Evolutionary conservation across 441 rosid genomes (phyloP), one percentile per base, ranked within the genome.

Genomic region (Populus hybrid): DNA sequence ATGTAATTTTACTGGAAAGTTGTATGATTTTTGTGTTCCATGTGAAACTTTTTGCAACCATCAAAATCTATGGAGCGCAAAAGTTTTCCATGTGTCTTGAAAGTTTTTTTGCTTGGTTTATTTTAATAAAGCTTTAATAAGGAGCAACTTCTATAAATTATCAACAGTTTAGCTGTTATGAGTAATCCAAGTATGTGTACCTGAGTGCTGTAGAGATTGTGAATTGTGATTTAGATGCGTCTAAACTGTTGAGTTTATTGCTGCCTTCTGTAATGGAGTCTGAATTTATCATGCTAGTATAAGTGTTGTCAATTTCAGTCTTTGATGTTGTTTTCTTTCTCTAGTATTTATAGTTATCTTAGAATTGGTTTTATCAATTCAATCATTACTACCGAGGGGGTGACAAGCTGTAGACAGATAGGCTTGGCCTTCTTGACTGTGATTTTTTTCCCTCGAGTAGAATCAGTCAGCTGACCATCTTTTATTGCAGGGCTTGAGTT

Each of bases 401-500:
- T 14, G 56, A 50, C 56, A 14, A 4, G 56, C 56, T 50, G 56
- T 50, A 14, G 56, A 50, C 56, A 50, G 56, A 50, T 50, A 14
- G 56, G 20, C 56, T 14, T 50, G 56, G 20, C 56, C 56, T 50
- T 50, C 56, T 50, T 50, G 56, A 50, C 56, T 50, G 56, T 50
- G 20, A 16, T 4, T 50, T 50, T 45, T 50, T 50, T 4, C 56
- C 56, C 56, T 50, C 56, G 4, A 50, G 56, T 50, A 16, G 56
- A 50, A 50, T 50, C 2, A 45, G 56, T n/a, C n/a, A n/a, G n/a
- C 56, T 59, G 50, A 16, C 76, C 68, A 74, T 63, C 31, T 76
- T 75, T 65, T 69, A 70, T 74, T 68, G 81, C 85, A 97, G 99
- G 99, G 98, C 73, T 86, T 93, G 87, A 93, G 95, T 88, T 84